A percentile compares a stretch with the other conserved stretches of the same genome.
These are phyloP conservation scores for Xylariaceae sp. DNA, from an alignment of 2,329 filamentous ascomycete genomes.

Conservation along the genomic window DNA sequence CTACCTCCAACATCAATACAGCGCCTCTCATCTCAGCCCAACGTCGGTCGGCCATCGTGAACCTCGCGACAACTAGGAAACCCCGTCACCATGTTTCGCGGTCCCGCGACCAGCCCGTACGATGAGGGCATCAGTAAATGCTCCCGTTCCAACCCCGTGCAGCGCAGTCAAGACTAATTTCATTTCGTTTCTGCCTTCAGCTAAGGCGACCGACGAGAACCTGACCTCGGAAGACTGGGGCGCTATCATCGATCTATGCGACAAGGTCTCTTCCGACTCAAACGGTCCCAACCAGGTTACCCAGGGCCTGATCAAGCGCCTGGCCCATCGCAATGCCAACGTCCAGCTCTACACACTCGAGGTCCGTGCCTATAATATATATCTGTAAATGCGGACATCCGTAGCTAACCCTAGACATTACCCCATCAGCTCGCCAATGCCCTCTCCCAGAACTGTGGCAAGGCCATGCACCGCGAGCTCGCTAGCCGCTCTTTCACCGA, in stretches of 20 bases:
- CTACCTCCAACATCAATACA: too few species aligned
- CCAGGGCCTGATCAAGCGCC: constrained; percentile 83
- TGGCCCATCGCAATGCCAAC: constrained; percentile 92
- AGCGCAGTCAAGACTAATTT: constrained; percentile 10
- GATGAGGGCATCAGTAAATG: constrained; percentile 55
- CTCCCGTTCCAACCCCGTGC: constrained; percentile 4
- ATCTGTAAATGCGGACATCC: too few species aligned
- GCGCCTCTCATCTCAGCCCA: too few species aligned
- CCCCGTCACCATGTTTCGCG: constrained; percentile 50
- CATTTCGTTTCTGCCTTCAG: constrained; percentile 31
- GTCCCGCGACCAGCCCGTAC: constrained; percentile 54
- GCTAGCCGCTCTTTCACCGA: constrained; percentile 93
- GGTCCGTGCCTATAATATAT: constrained; percentile 41
- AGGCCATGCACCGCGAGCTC: constrained; percentile 81
- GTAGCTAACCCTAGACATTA: too few species aligned
- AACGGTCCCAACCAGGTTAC: constrained; percentile 77
- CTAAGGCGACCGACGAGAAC: constrained; percentile 92
- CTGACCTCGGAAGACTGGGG: constrained; percentile 76
- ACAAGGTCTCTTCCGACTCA: constrained; percentile 51
- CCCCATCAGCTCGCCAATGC: constrained; percentile 72
- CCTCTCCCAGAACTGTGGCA: constrained; percentile 86
- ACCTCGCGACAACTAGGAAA: not conserved
- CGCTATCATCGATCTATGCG: constrained; percentile 61
- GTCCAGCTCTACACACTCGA: constrained; percentile 94
- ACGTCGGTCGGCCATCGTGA: too few species aligned